A percentile compares a stretch with the other conserved stretches of the same genome.
Evolutionary conservation across 768 basidiomycete genomes (phyloP).

Genomic region (Auricularia sp.): DNA sequence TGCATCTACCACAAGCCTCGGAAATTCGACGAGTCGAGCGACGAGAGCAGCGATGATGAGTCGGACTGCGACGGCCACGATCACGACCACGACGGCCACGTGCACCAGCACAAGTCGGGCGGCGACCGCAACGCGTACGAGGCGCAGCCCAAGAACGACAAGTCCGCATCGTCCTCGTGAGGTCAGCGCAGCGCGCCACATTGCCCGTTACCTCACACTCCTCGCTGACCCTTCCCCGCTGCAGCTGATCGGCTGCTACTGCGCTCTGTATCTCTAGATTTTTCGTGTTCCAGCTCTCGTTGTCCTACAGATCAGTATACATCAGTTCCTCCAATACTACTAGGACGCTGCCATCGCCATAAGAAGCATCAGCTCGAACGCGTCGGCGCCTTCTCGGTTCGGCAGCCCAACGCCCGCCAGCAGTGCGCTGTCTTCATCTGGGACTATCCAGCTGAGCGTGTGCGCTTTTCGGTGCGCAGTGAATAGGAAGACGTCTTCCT

Average conservation of each 20-base stretch:
- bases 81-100: conserved; percentile 12
- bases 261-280: not conserved
- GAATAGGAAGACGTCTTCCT: conserved; percentile 43
- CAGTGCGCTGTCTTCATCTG: conserved; percentile 43
- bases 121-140: conserved; percentile 27
- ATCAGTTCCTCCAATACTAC: not conserved
- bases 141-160: conserved; percentile 14
- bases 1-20: conserved; percentile 88
- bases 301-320: not conserved
- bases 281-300: not conserved
- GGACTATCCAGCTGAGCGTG: conserved; percentile 49
- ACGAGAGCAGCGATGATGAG: conserved; percentile 50
- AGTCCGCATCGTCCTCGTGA: conserved; percentile 7
- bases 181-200: not conserved
- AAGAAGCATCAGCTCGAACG: not conserved
- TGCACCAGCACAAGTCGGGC: conserved; percentile 18
- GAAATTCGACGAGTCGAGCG: conserved; percentile 69
- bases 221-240: no score
- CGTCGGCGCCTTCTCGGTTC: not conserved
- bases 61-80: conserved; percentile 31
- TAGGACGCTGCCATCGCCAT: not conserved
- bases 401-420: conserved; percentile 41
- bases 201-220: no score
- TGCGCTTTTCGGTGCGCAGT: conserved; percentile 46
- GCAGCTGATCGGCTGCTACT: not conserved